Evolutionary conservation across 257 asterid species (phyloP).

Genomic region (Fraxinus anomala): DNA sequence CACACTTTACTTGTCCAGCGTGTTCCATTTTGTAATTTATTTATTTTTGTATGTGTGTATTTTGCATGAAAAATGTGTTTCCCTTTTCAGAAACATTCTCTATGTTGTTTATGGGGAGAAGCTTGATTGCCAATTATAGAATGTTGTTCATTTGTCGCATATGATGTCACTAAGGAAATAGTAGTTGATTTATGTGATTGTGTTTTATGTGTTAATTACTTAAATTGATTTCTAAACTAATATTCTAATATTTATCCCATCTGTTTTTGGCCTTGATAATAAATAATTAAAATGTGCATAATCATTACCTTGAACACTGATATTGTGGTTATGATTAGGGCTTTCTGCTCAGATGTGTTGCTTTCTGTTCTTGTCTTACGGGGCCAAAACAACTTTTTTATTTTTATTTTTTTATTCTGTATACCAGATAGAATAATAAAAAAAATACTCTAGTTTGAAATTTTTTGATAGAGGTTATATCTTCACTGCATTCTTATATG

Average conservation of each 20-base stretch:
- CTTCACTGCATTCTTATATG: neutral
- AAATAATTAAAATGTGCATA: neutral
- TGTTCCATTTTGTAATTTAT: neutral
- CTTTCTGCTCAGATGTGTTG: slow-evolving; percentile 6
- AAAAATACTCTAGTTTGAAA: neutral
- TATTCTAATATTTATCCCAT: neutral
- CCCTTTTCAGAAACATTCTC: neutral
- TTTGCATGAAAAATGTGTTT: neutral
- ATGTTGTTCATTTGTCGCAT: neutral
- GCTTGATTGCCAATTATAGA: neutral
- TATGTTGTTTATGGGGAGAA: slow-evolving; percentile 9
- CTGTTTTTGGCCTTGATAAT: neutral
- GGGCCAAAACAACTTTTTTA: neutral
- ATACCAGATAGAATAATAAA: neutral
- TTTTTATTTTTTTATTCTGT: neutral
- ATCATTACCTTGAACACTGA: slow-evolving; percentile 7
- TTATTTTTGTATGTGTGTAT: slow-evolving; percentile 1
- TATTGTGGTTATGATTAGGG: neutral
- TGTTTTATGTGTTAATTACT: neutral
- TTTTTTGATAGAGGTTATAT: neutral
- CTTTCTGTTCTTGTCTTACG: neutral
- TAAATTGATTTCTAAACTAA: neutral
- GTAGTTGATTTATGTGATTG: slow-evolving; percentile 9
- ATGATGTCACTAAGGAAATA: neutral
- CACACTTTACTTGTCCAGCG: neutral